phyloP scores from a whole-genome alignment of 192 early-diverging fungal genomes.

The Gigaspora rosea region DNA sequence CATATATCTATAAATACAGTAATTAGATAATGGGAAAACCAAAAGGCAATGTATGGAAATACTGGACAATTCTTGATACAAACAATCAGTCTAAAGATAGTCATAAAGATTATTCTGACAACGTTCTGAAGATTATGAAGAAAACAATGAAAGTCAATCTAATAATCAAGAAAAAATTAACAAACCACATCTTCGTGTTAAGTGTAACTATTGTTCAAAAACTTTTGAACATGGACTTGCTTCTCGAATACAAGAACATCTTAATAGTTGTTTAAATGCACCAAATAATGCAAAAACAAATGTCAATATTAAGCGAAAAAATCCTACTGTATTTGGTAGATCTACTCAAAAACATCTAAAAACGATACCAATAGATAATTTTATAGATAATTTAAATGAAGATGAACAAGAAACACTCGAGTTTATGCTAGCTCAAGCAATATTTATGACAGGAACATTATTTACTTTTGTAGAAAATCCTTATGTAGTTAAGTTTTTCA shows the following conservation, averaged over 20 bases:
- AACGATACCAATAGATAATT: neutral
- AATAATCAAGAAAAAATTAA: too few species aligned
- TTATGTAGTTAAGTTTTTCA: neutral
- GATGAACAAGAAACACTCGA: neutral
- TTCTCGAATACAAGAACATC: neutral
- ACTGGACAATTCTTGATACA: too few species aligned
- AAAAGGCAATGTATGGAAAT: too few species aligned
- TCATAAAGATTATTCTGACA: too few species aligned
- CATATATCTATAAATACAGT: too few species aligned
- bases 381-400: neutral
- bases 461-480: neutral
- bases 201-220: conserved; percentile 1
- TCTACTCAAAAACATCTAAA: neutral
- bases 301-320: too few species aligned
- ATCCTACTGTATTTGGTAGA: neutral
- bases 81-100: too few species aligned
- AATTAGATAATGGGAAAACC: too few species aligned
- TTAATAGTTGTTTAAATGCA: neutral
- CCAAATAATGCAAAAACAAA: neutral
- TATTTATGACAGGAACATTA: neutral
- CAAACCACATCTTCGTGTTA: neutral
- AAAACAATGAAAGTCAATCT: too few species aligned
- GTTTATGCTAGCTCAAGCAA: neutral
- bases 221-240: neutral
- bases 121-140: too few species aligned